Conservation (phyloP, 2,329 filamentous ascomycete species). For the Aschersonia sp. region DNA sequence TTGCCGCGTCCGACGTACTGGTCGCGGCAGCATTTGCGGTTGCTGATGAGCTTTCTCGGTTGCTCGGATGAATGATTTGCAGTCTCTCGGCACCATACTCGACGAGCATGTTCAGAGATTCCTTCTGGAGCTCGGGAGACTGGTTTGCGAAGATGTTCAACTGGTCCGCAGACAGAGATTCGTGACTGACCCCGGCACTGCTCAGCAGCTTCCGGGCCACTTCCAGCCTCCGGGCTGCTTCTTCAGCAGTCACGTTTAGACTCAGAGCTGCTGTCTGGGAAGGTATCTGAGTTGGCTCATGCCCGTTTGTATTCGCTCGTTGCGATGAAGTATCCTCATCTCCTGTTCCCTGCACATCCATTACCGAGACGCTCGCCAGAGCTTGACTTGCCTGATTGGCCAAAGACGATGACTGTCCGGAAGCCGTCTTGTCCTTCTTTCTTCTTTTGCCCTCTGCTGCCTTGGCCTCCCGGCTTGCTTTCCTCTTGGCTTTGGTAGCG, state of each 20-base stretch:
- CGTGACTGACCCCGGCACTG: conserved; percentile 33
- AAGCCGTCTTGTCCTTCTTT: conserved; percentile 9
- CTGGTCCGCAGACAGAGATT: conserved; percentile 37
- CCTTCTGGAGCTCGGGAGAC: conserved; percentile 36
- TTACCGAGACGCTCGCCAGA: conserved; percentile 1
- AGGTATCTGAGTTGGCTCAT: conserved; percentile 2
- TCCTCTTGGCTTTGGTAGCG: conserved; percentile 8
- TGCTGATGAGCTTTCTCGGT: conserved; percentile 15
- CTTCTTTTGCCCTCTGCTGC: conserved; percentile 14
- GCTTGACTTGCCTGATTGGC: conserved; percentile 3
- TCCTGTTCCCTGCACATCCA: not conserved
- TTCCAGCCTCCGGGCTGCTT: conserved; percentile 34
- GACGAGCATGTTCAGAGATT: conserved; percentile 40
- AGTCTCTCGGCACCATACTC: conserved; percentile 43
- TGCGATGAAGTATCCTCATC: not conserved
- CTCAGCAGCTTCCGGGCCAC: conserved; percentile 32
- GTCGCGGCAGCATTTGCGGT: conserved; percentile 9
- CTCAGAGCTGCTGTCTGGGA: conserved; percentile 6
- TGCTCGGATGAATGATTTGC: conserved; percentile 39
- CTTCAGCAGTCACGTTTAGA: conserved; percentile 25
- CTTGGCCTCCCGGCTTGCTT: conserved; percentile 12
- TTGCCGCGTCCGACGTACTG: conserved; percentile 4
- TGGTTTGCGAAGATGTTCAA: conserved; percentile 47
- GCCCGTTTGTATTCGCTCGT: not conserved
- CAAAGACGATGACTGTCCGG: conserved; percentile 6